Conservation (phyloP, 2,329 filamentous ascomycete genomes). For the Colletotrichum neosansevieriae region DNA sequence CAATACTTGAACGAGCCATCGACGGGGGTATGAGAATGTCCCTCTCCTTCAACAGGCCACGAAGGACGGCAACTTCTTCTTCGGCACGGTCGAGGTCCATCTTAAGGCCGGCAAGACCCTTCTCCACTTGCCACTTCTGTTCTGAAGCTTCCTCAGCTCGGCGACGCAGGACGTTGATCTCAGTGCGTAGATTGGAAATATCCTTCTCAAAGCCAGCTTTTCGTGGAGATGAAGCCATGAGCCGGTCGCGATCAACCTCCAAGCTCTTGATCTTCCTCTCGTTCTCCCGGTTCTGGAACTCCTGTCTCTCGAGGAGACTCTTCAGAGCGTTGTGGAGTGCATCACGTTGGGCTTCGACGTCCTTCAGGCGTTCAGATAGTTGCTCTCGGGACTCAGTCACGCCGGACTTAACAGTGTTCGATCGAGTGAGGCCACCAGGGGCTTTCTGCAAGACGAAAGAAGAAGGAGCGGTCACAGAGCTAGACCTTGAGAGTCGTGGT, state of each 20-base stretch:
- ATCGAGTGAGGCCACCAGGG: conserved; percentile 65
- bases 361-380: conserved; percentile 84
- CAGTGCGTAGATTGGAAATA: conserved; percentile 81
- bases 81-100: conserved; percentile 97
- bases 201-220: conserved; percentile 87
- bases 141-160: conserved; percentile 94
- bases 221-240: conserved; percentile 75
- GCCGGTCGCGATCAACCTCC: conserved; percentile 81
- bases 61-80: conserved; percentile 89
- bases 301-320: conserved; percentile 86
- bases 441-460: conserved; percentile 53
- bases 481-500: conserved; percentile 67
- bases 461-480: conserved; percentile 72
- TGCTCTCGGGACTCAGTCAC: conserved; percentile 72
- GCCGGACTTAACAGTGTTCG: conserved; percentile 64
- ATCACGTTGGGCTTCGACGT: conserved; percentile 93
- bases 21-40: conserved; percentile 81
- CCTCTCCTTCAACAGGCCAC: conserved; percentile 81
- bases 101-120: conserved; percentile 87
- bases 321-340: conserved; percentile 89
- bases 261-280: conserved; percentile 82
- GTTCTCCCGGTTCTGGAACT: conserved; percentile 85
- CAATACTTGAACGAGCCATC: conserved; percentile 58
- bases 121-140: conserved; percentile 96
- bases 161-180: conserved; percentile 85